Evolutionary conservation across 371 early-diverging fungal species (phyloP).

Genomic region (Apophysomyces sp.): DNA sequence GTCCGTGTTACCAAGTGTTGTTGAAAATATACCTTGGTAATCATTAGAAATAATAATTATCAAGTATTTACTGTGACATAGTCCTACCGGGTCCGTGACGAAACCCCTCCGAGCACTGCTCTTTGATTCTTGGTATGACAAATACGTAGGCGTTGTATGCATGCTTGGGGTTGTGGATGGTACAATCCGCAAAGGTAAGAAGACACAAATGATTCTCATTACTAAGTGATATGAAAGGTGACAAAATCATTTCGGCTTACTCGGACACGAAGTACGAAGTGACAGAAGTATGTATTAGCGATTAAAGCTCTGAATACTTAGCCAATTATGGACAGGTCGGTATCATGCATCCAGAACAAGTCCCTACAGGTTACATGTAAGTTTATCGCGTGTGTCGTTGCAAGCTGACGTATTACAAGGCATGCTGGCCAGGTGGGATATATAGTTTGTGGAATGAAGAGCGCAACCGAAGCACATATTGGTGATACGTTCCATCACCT

Average conservation of each 20-base stretch:
- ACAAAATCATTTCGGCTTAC: conserved; percentile 78
- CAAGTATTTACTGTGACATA: conserved; percentile 11
- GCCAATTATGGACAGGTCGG: conserved; percentile 59
- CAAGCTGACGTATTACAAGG: conserved; percentile 25
- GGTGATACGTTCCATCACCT: conserved; percentile 93
- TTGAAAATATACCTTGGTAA: conserved; percentile 78
- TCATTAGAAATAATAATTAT: too few relatives aligned
- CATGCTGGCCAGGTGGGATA: conserved; percentile 97
- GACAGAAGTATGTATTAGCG: conserved; percentile 50
- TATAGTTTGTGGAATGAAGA: conserved; percentile 90
- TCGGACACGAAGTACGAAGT: conserved; percentile 85
- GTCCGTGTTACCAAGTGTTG: conserved; percentile 71
- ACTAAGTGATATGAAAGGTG: conserved; percentile 48
- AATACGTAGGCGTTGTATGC: conserved; percentile 94
- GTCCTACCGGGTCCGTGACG: conserved; percentile 57
- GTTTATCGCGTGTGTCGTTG: conserved; percentile 13
- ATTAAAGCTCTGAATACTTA: not conserved
- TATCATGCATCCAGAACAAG: conserved; percentile 91
- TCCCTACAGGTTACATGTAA: conserved; percentile 73
- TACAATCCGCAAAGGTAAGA: conserved; percentile 65
- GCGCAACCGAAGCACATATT: conserved; percentile 89
- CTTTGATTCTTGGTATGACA: conserved; percentile 97
- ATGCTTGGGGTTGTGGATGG: conserved; percentile 91
- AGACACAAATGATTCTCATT: not conserved
- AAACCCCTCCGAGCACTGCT: conserved; percentile 82